Base-by-base conservation (phyloP, 2,329 filamentous ascomycete species). In the Cyclaneusma minus region DNA sequence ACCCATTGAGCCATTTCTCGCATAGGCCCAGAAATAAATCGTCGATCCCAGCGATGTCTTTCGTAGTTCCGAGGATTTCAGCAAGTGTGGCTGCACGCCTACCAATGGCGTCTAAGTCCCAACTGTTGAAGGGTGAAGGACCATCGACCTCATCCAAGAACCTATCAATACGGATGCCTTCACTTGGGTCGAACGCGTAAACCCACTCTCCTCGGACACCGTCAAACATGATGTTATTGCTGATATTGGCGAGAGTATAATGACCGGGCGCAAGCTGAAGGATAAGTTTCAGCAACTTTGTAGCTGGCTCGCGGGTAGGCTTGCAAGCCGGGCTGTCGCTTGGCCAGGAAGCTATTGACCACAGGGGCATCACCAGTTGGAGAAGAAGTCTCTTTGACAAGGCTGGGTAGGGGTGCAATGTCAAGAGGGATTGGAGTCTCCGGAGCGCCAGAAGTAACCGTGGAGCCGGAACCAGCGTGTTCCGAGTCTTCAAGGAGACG, bases 341-440 rank as follows among this genome's bases (percentile, higher is more conserved):
- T 1, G 49, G 39, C 58, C 68, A 69, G 4, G 63, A 64, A 1
- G 64, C 53, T 10, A 81, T 42, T 2, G 61, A 55, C 76, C 76
- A 82, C 0, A 82, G 50, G 2, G 73, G 63, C 4, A 70, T 47
- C 3, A 77, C 38, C 3, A 79, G 41, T 1, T 67, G 67, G 3
- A 55, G 52, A 3, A 80, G 47, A 1, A 82, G 51, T 26, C 76
- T 57, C 35, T 62, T 70, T 22, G 70, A 64, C 7, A 81, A 49
- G 0, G 71, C 71, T 0, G 73, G 68, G 29, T 78, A 74, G 0
- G 73, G 72, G 39, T 76, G 75, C 0, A 71, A 74, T 12, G 64
- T 54, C 2, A 72, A 44, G 2, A 82, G 48, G 1, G 60, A 54
- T 18, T 55, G 57, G 1, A 82, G 45, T 10, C 73, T 59, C 16